Conservation (phyloP, 305 asterid species). For the Fraxinus sp. region DNA sequence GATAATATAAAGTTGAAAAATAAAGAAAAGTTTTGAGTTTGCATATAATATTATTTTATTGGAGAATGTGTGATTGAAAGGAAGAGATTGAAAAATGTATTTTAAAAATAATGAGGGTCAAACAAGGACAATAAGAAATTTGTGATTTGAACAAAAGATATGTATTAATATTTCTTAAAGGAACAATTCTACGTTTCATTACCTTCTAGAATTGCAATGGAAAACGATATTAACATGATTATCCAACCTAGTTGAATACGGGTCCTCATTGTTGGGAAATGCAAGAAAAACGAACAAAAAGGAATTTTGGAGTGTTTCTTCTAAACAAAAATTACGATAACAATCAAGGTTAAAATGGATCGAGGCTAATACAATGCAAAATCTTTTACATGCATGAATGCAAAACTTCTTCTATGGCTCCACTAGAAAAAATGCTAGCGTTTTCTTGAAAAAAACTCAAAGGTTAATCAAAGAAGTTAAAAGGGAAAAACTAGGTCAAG, state of each 20-base stretch:
- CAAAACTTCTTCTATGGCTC: background rate
- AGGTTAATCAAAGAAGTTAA: background rate
- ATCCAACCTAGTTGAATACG: background rate
- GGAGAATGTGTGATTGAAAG: too few relatives aligned
- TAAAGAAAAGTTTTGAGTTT: too few relatives aligned
- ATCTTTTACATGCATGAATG: background rate
- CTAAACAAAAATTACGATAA: background rate
- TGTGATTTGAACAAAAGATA: background rate
- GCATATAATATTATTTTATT: too few relatives aligned
- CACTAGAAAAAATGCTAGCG: background rate
- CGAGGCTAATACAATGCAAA: background rate
- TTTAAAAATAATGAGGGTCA: background rate
- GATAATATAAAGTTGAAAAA: too few relatives aligned
- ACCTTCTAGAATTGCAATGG: background rate
- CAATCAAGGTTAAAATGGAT: background rate
- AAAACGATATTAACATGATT: background rate
- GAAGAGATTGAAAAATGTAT: too few relatives aligned
- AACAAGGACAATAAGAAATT: background rate
- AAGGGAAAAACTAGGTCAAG: background rate
- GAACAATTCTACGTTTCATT: background rate
- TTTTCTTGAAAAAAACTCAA: background rate
- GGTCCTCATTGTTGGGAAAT: background rate
- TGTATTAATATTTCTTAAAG: background rate
- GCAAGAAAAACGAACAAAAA: background rate
- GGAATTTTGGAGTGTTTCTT: background rate